Conservation (phyloP, 2,329 filamentous ascomycete species). For the Chaetomiaceae sp. region DNA sequence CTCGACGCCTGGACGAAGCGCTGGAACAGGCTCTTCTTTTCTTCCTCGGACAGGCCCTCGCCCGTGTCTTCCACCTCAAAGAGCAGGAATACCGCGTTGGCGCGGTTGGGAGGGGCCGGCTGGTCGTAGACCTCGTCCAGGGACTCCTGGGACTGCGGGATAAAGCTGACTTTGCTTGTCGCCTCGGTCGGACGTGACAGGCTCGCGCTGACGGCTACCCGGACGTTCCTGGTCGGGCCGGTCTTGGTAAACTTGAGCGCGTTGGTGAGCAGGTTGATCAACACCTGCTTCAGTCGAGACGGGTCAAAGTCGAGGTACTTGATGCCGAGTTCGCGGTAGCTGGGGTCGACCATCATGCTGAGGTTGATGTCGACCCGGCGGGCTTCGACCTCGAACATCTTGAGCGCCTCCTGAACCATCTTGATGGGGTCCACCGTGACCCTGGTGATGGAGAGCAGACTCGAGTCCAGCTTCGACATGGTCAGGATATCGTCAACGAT, state of each 20-base stretch:
- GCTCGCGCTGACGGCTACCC: conserved; percentile 44
- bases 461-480: conserved; percentile 70
- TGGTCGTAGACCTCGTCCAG: conserved; percentile 38
- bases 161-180: conserved; percentile 53
- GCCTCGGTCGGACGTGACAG: conserved; percentile 35
- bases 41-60: conserved; percentile 63
- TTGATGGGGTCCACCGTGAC: conserved; percentile 62
- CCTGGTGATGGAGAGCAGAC: conserved; percentile 67
- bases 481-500: conserved; percentile 74
- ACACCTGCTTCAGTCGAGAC: conserved; percentile 68
- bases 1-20: conserved; percentile 75
- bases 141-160: conserved; percentile 50
- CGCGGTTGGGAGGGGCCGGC: conserved; percentile 29
- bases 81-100: conserved; percentile 57
- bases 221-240: conserved; percentile 52
- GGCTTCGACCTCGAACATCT: conserved; percentile 74
- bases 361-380: conserved; percentile 64
- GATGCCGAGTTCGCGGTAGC: conserved; percentile 52
- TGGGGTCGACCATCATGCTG: conserved; percentile 57
- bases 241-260: conserved; percentile 75
- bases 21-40: conserved; percentile 71
- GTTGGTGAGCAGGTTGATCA: conserved; percentile 77
- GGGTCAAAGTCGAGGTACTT: conserved; percentile 68
- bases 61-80: conserved; percentile 76
- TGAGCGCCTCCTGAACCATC: conserved; percentile 62